Evolutionary conservation across 305 asterid species (phyloP).

Genomic region (Petunia hybrid): DNA sequence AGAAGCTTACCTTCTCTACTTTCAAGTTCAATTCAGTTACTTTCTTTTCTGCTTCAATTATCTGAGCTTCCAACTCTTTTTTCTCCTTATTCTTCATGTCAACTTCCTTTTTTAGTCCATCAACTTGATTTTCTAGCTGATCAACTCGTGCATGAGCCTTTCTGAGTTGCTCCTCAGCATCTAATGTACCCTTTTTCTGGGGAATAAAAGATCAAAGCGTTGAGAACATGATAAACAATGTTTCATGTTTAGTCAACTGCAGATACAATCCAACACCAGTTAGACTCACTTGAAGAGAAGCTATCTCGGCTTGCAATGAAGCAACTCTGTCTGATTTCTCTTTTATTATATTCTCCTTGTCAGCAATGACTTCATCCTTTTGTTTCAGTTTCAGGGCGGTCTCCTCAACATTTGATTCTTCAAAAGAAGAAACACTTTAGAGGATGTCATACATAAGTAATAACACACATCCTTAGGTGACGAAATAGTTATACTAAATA

Average conservation of each 20-base stretch:
- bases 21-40: slow-evolving; percentile 53
- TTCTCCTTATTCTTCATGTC: slow-evolving; percentile 59
- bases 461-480: not conserved
- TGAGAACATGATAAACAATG: not conserved
- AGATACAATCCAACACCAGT: not conserved
- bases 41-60: slow-evolving; percentile 56
- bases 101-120: slow-evolving; percentile 57
- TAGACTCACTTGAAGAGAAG: slow-evolving; percentile 74
- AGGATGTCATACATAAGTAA: not conserved
- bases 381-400: slow-evolving; percentile 60
- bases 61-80: slow-evolving; percentile 52
- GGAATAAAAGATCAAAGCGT: not conserved
- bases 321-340: slow-evolving; percentile 64
- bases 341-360: slow-evolving; percentile 66
- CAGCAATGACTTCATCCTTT: slow-evolving; percentile 66
- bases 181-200: slow-evolving; percentile 55
- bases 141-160: slow-evolving; percentile 76
- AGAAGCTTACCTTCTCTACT: slow-evolving; percentile 61
- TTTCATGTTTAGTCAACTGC: not conserved
- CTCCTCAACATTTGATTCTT: slow-evolving; percentile 71
- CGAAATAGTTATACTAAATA: not conserved
- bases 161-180: slow-evolving; percentile 63
- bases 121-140: slow-evolving; percentile 64
- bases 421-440: slow-evolving; percentile 33
- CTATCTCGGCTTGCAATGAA: slow-evolving; percentile 69